phyloP scores from a whole-genome alignment of 2,329 filamentous ascomycete species.

The Colletotrichum sp. region DNA sequence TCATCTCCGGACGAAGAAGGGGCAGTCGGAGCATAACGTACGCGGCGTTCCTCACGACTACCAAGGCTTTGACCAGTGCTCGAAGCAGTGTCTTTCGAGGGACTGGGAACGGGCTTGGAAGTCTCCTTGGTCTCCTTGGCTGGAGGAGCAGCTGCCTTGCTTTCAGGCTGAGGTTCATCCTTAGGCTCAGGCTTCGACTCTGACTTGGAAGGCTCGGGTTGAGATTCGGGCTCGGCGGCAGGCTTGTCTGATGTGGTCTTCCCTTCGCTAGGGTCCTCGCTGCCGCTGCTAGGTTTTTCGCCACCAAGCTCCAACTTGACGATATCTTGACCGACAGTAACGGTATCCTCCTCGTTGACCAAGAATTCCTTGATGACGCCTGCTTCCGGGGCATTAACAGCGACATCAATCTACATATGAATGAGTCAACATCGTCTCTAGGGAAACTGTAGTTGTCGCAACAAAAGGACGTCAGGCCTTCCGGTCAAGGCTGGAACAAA shows the following conservation, averaged over 20 bases:
- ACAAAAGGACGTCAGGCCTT: background rate
- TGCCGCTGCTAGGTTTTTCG: constrained; percentile 37
- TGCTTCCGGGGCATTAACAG: constrained; percentile 91
- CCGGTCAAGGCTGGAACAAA: background rate
- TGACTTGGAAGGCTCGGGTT: constrained; percentile 32
- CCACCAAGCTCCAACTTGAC: constrained; percentile 80
- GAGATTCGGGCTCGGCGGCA: constrained; percentile 11
- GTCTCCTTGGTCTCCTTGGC: constrained; percentile 16
- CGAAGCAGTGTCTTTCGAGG: constrained; percentile 25
- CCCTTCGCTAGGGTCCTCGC: background rate
- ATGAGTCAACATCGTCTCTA: background rate
- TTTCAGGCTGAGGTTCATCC: constrained; percentile 42
- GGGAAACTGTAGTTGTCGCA: background rate
- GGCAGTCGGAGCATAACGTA: constrained; percentile 50
- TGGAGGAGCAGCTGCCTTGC: constrained; percentile 18
- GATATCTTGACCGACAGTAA: constrained; percentile 91
- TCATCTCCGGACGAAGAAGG: background rate
- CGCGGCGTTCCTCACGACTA: constrained; percentile 84
- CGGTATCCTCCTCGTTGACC: constrained; percentile 92
- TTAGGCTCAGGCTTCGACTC: constrained; percentile 47
- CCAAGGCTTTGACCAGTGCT: constrained; percentile 58
- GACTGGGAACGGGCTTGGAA: constrained; percentile 27
- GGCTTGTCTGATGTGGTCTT: constrained; percentile 12
- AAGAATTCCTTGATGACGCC: constrained; percentile 92
- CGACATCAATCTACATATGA: constrained; percentile 82